Percentiles rank a stretch among this genome's conserved stretches.
Evolutionary conservation across 306 rosid species (phyloP).

Genomic region (Dalbergia oliveri): DNA sequence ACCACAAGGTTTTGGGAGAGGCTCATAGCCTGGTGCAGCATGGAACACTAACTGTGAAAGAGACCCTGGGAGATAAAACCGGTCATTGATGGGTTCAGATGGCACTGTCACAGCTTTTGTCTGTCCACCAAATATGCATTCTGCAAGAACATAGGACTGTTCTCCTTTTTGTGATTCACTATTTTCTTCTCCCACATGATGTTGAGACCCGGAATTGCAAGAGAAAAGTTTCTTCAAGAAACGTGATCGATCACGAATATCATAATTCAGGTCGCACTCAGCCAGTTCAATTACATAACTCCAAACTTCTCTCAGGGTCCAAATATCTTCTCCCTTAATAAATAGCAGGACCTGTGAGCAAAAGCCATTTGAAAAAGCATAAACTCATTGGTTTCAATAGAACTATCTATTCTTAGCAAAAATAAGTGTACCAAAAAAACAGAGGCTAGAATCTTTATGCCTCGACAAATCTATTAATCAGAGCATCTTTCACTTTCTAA

Average conservation of each 20-base stretch:
- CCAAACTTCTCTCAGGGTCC: slow-evolving; percentile 60
- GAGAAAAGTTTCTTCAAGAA: slow-evolving; percentile 69
- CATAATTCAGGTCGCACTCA: slow-evolving; percentile 77
- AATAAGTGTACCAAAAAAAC: not conserved
- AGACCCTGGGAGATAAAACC: slow-evolving; percentile 97
- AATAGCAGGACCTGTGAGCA: slow-evolving; percentile 67
- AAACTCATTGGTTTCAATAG: slow-evolving; percentile 20
- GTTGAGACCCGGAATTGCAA: slow-evolving; percentile 60
- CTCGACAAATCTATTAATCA: not conserved
- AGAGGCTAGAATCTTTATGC: not conserved
- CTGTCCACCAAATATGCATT: slow-evolving; percentile 66
- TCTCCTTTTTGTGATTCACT: slow-evolving; percentile 51
- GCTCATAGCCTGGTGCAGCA: slow-evolving; percentile 99
- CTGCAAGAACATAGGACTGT: slow-evolving; percentile 62
- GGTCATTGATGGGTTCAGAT: slow-evolving; percentile 65
- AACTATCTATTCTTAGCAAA: not conserved
- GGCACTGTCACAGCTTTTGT: slow-evolving; percentile 51
- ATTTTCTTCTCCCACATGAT: slow-evolving; percentile 50
- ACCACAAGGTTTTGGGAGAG: slow-evolving; percentile 95
- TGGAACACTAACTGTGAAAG: slow-evolving; percentile 93
- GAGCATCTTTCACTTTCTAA: not conserved
- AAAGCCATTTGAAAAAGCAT: slow-evolving; percentile 41
- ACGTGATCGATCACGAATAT: slow-evolving; percentile 89
- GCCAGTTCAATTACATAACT: slow-evolving; percentile 85
- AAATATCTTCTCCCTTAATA: slow-evolving; percentile 63